These are phyloP conservation scores for Capsicum pubescens DNA, from an alignment of 257 asterid species.

Conservation along the genomic window DNA sequence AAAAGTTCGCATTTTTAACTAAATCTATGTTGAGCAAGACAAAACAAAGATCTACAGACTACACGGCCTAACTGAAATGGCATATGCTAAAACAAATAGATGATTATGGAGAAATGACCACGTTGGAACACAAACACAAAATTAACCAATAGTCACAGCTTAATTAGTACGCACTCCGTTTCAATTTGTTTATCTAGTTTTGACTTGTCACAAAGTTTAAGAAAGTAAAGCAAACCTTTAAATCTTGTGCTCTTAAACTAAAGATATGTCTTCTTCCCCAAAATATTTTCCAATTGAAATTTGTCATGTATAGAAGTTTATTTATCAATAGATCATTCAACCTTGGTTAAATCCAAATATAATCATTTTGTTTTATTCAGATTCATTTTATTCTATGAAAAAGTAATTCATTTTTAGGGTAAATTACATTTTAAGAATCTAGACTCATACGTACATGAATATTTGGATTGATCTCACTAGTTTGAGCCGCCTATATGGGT, in stretches of 20 bases:
- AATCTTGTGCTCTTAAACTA: no score
- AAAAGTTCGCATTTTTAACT: neutral
- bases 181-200: no score
- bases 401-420: neutral
- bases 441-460: neutral
- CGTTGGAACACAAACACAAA: neutral
- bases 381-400: neutral
- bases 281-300: no score
- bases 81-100: neutral
- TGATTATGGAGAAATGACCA: neutral
- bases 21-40: neutral
- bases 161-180: neutral
- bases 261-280: no score
- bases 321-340: no score
- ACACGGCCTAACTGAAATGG: neutral
- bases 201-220: no score
- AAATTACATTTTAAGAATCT: neutral
- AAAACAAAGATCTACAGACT: conserved; percentile 21
- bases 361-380: neutral
- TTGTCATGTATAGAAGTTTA: no score
- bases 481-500: neutral
- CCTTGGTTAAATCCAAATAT: no score
- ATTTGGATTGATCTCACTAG: neutral
- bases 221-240: no score
- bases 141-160: neutral